Conservation (phyloP, 768 basidiomycete genomes). For the Boletellus emodensis region DNA sequence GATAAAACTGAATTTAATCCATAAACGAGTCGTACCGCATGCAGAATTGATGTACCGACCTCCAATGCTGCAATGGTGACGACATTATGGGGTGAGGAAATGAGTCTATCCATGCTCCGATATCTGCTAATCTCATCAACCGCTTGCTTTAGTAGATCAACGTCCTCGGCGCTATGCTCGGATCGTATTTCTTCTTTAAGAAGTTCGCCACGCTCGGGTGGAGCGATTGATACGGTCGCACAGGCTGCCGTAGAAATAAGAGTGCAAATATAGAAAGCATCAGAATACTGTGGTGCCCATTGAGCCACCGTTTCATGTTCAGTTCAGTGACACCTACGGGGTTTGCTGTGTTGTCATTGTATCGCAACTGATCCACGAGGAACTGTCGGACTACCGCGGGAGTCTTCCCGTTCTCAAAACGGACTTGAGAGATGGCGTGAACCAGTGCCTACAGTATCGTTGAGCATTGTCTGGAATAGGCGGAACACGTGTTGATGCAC, state of each 20-base stretch:
- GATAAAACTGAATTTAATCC: constrained; percentile 57
- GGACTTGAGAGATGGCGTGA: constrained; percentile 78
- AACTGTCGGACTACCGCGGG: constrained; percentile 83
- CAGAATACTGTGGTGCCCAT: constrained; percentile 62
- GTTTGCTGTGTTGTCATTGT: constrained; percentile 94
- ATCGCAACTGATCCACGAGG: constrained; percentile 87
- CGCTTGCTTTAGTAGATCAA: constrained; percentile 67
- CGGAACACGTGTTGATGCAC: constrained; percentile 35
- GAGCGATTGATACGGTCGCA: constrained; percentile 68
- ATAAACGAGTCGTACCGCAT: constrained; percentile 5
- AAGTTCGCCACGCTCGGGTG: constrained; percentile 79
- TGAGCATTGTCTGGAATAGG: constrained; percentile 4
- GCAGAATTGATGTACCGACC: constrained; percentile 43
- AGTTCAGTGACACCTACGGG: constrained; percentile 47
- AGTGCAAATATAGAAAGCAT: constrained; percentile 85
- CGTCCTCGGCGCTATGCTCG: constrained; percentile 66
- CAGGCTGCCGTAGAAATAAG: constrained; percentile 80
- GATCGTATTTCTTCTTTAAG: constrained; percentile 61
- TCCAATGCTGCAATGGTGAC: constrained; percentile 89
- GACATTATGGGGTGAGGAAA: constrained; percentile 91
- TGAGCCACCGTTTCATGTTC: constrained; percentile 1
- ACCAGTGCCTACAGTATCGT: constrained; percentile 56
- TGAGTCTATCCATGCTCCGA: constrained; percentile 90
- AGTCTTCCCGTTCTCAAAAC: constrained; percentile 84
- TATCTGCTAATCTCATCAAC: constrained; percentile 84